A percentile compares a stretch with the other conserved stretches of the same genome.
These are phyloP conservation scores for Corymbia citriodora DNA, from an alignment of 441 rosid species.

Conservation along the genomic window DNA sequence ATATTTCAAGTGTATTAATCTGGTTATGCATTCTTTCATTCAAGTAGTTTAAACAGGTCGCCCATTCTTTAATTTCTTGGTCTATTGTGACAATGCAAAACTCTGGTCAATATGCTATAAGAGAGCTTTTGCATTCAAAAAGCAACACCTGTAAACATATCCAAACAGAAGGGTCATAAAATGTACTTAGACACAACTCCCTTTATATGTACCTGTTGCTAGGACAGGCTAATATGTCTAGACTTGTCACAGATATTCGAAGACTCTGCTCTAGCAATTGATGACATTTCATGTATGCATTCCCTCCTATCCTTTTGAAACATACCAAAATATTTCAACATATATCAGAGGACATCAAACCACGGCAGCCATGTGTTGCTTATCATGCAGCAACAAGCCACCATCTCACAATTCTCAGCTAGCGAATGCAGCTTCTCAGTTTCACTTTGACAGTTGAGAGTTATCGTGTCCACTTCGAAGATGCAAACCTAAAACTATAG, in stretches of 20 bases:
- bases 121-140: not conserved
- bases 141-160: not conserved
- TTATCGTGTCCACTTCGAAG: not conserved
- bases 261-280: not conserved
- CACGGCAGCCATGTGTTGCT: not conserved
- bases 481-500: not conserved
- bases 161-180: not conserved
- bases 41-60: not conserved
- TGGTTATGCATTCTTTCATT: not conserved
- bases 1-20: not conserved
- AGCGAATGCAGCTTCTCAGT: not conserved
- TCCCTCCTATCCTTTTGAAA: not conserved
- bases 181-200: not conserved
- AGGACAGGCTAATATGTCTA: not conserved
- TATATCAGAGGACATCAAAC: not conserved
- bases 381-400: not conserved
- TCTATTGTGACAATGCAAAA: not conserved
- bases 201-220: not conserved
- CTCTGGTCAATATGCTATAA: not conserved
- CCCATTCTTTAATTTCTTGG: not conserved
- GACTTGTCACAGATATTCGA: not conserved
- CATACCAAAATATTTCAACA: not conserved
- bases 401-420: not conserved
- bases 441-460: not conserved
- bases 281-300: not conserved